Conservation (phyloP, 257 asterid genomes). For the Apocynum venetum region DNA sequence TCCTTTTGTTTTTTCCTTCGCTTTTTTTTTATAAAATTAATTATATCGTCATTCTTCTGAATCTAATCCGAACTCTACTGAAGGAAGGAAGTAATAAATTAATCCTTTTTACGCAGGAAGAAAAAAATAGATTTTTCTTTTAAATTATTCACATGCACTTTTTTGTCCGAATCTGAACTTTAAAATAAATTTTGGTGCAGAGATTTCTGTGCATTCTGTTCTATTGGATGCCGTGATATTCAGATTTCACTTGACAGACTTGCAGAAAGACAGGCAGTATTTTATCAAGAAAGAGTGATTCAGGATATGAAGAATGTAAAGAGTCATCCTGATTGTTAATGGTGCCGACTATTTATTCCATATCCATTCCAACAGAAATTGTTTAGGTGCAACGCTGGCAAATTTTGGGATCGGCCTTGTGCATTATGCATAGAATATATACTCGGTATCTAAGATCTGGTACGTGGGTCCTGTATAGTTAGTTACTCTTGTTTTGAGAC, state of each 20-base stretch:
- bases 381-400: constrained; percentile 31
- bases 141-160: not conserved
- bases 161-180: constrained; percentile 10
- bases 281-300: constrained; percentile 13
- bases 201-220: constrained; percentile 56
- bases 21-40: not conserved
- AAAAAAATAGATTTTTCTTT: not conserved
- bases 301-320: not conserved
- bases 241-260: constrained; percentile 42
- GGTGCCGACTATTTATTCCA: constrained; percentile 14
- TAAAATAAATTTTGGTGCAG: constrained; percentile 31
- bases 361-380: constrained; percentile 12
- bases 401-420: constrained; percentile 31
- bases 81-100: too few species aligned
- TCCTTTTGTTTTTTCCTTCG: not conserved
- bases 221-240: constrained; percentile 43
- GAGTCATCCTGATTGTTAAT: constrained; percentile 6
- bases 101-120: too few species aligned
- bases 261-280: constrained; percentile 20
- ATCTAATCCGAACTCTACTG: not conserved
- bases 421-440: constrained; percentile 28
- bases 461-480: constrained; percentile 1
- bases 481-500: constrained; percentile 19
- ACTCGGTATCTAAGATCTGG: constrained; percentile 10
- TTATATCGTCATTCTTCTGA: not conserved